Evolutionary conservation across 2,329 filamentous ascomycete species (phyloP), one percentile per base, ranked within the genome.

Genomic region (Scedosporium aurantiacum): DNA sequence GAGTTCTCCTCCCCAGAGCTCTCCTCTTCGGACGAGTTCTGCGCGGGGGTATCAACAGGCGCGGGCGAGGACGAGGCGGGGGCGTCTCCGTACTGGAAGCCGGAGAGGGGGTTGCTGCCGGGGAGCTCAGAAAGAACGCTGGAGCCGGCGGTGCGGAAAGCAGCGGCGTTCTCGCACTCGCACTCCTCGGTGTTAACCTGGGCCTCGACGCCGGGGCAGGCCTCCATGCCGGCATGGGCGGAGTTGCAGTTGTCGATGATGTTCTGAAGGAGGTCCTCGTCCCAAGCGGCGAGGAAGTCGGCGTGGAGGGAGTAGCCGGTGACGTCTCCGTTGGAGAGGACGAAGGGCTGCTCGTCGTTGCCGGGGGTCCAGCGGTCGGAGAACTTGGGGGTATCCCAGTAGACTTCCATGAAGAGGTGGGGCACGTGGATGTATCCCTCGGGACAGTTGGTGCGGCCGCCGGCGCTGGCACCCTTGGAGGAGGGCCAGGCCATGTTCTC

Each of bases 251-350:
- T 82, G 69, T 88, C 78, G 66, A 90, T 84, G 65, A 88, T 87
- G 63, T 81, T 76, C 72, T 88, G 84, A 58, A 90, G 83, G 55
- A 80, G 78, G 28, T 76, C 71, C 64, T 82, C 77, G 66, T 91
- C 83, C 89, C 89, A 91, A 16, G 82, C 88, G 64, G 88, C 83
- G 65, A 88, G 73, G 74, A 91, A 91, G 72, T 91, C 88, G 57
- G 79, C 87, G 72, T 91, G 88, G 63, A 81, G 80, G 67, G 83
- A 83, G 75, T 82, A 90, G 61, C 88, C 88, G 10, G 88, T 89
- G 21, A 79, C 76, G 62, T 91, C 87, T 54, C 87, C 87, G 68
- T 85, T 85, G 65, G 86, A 76, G 52, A 89, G 81, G 60, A 90
- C 83, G 67, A 90, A 90, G 10, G 85, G 85, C 73, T 83, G 81